phyloP scores from a whole-genome alignment of 2,329 filamentous ascomycete genomes.

The Xylariaceae sp. region DNA sequence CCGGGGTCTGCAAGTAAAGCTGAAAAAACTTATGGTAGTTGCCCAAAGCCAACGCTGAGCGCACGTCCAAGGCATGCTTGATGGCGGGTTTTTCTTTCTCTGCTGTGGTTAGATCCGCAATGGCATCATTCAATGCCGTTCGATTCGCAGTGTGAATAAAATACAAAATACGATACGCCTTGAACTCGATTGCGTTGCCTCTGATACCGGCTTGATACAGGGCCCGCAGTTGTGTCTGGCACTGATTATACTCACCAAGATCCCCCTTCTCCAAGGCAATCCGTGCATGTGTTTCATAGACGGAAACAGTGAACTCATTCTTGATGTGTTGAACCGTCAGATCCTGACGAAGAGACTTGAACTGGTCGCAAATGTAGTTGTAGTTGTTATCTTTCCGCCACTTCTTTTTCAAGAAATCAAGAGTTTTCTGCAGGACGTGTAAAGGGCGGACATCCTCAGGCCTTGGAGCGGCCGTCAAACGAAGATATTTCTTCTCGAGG shows the following conservation, averaged over 20 bases:
- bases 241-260: conserved; percentile 99
- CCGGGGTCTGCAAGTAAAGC: conserved; percentile 87
- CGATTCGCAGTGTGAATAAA: conserved; percentile 99
- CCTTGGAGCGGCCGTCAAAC: conserved; percentile 84
- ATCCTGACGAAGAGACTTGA: conserved; percentile 97
- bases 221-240: conserved; percentile 92
- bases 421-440: conserved; percentile 69
- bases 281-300: conserved; percentile 95
- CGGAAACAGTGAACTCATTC: conserved; percentile 91
- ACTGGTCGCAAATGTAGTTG: conserved; percentile 96
- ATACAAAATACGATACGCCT: conserved; percentile 99
- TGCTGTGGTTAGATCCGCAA: conserved; percentile 97
- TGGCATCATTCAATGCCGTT: conserved; percentile 93
- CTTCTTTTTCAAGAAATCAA: conserved; percentile 87
- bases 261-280: conserved; percentile 98
- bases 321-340: conserved; percentile 96
- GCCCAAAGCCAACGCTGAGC: conserved; percentile 83
- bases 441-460: conserved; percentile 84
- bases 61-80: conserved; percentile 85
- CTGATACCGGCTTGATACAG: conserved; percentile 83
- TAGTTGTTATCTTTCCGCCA: conserved; percentile 95
- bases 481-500: conserved; percentile 91
- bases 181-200: conserved; percentile 90
- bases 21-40: conserved; percentile 99
- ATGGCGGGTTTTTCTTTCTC: conserved; percentile 82